A percentile compares a stretch with the other conserved stretches of the same genome.
Evolutionary conservation across 2,329 filamentous ascomycete genomes (phyloP).

Genomic region (Eurotiales sp.): DNA sequence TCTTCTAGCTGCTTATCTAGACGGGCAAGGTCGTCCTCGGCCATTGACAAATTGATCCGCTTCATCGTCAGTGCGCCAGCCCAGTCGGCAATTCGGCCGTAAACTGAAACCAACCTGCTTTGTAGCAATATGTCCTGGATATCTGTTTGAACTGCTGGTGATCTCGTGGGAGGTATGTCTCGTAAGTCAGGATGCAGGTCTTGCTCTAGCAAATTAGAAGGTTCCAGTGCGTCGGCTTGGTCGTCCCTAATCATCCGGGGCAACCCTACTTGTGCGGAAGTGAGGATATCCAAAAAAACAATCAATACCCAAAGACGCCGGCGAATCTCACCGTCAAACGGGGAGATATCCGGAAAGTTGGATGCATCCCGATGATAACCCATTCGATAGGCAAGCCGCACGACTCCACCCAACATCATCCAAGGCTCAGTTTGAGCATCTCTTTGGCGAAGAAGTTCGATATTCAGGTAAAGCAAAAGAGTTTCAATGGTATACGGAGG

Average conservation of each 20-base stretch:
- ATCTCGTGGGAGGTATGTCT: constrained; percentile 26
- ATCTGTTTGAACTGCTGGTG: constrained; percentile 19
- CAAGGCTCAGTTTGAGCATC: constrained; percentile 15
- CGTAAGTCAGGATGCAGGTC: constrained; percentile 37
- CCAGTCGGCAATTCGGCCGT: constrained; percentile 16
- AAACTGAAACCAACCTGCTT: constrained; percentile 13
- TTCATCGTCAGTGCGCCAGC: not conserved
- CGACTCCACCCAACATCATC: constrained; percentile 25
- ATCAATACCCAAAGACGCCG: constrained; percentile 33
- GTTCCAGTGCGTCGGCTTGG: constrained; percentile 37
- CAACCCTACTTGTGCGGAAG: constrained; percentile 36
- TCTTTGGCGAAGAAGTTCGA: not conserved
- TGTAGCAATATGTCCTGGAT: constrained; percentile 21
- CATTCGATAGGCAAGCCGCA: constrained; percentile 34
- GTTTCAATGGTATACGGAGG: constrained; percentile 1
- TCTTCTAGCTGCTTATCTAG: constrained; percentile 21
- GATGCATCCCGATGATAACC: constrained; percentile 43
- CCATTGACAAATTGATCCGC: constrained; percentile 12
- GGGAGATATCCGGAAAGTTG: constrained; percentile 25
- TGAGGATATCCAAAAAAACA: constrained; percentile 35
- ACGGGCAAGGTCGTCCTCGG: constrained; percentile 18
- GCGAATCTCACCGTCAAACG: constrained; percentile 35
- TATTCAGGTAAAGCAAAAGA: not conserved
- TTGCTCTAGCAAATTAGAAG: constrained; percentile 38
- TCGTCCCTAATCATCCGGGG: constrained; percentile 35